Evolutionary conservation across 2,329 filamentous ascomycete genomes (phyloP).

Genomic region (Penicillium sp.): DNA sequence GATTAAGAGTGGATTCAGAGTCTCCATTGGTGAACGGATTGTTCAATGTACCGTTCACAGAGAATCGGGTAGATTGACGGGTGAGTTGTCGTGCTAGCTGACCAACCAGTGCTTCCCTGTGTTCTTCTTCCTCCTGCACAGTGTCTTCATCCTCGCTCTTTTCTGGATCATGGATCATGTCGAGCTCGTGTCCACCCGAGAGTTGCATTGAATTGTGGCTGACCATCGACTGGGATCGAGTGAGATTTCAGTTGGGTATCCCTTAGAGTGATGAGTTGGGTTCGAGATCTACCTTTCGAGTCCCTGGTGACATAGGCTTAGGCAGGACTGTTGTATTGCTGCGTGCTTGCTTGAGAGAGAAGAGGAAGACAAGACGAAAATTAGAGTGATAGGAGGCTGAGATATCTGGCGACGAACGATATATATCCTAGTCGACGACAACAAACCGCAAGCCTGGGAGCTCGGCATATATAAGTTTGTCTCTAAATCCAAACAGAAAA

Average conservation of each 20-base stretch:
- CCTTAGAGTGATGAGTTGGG: background rate
- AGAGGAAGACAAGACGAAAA: background rate
- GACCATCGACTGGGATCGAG: background rate
- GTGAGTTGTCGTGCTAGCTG: constrained; percentile 11
- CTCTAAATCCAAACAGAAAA: background rate
- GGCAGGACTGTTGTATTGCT: background rate
- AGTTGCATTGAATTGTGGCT: background rate
- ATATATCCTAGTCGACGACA: background rate
- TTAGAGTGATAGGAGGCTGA: background rate
- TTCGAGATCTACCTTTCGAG: background rate
- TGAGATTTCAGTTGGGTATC: background rate
- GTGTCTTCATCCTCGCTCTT: background rate
- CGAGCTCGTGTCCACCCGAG: background rate
- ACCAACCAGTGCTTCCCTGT: background rate
- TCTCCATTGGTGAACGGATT: constrained; percentile 16
- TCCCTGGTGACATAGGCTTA: background rate
- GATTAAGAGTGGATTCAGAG: constrained; percentile 16
- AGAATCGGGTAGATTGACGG: constrained; percentile 18
- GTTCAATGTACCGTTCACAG: constrained; percentile 9
- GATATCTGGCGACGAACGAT: background rate
- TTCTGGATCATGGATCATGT: background rate
- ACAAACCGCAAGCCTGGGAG: background rate
- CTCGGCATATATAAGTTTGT: background rate
- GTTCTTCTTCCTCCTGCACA: background rate
- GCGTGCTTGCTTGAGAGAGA: background rate